A percentile compares a stretch with the other conserved stretches of the same genome.
Evolutionary conservation across 2,329 filamentous ascomycete genomes (phyloP).

Genomic region (Claviceps citrina): DNA sequence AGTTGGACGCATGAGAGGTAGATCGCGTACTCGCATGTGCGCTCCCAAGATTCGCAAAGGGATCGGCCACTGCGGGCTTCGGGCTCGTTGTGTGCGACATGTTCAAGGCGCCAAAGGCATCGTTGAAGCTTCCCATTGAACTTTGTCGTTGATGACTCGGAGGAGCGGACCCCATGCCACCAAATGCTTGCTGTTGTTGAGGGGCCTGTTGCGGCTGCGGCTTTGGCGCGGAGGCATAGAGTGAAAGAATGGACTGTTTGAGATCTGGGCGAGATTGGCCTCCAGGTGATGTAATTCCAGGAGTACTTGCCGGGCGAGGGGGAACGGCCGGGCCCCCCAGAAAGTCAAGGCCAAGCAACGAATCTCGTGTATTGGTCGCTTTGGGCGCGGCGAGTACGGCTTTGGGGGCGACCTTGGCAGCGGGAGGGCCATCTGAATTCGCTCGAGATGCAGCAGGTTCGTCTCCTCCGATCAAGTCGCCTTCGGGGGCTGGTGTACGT

Average conservation of each 20-base stretch:
- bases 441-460: conserved; percentile 54
- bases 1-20: conserved; percentile 20
- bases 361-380: conserved; percentile 66
- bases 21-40: conserved; percentile 19
- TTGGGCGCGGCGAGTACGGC: conserved; percentile 50
- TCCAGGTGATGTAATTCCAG: conserved; percentile 42
- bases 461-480: conserved; percentile 73
- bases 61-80: conserved; percentile 30
- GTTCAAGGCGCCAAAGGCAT: conserved; percentile 48
- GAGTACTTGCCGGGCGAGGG: conserved; percentile 70
- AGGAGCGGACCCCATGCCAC: conserved; percentile 47
- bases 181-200: conserved; percentile 36
- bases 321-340: conserved; percentile 60
- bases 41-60: conserved; percentile 47
- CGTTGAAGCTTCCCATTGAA: conserved; percentile 50
- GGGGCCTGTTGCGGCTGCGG: conserved; percentile 36
- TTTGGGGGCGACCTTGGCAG: conserved; percentile 42
- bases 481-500: conserved; percentile 30
- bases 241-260: conserved; percentile 91
- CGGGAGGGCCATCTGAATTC: conserved; percentile 54
- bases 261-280: conserved; percentile 74
- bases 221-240: conserved; percentile 75
- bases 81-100: conserved; percentile 23
- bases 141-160: conserved; percentile 33
- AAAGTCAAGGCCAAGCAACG: conserved; percentile 83